A percentile compares a stretch with the other conserved stretches of the same genome.
These are phyloP conservation scores for Gremmenia infestans DNA, from an alignment of 2,329 filamentous ascomycete species.

Conservation along the genomic window DNA sequence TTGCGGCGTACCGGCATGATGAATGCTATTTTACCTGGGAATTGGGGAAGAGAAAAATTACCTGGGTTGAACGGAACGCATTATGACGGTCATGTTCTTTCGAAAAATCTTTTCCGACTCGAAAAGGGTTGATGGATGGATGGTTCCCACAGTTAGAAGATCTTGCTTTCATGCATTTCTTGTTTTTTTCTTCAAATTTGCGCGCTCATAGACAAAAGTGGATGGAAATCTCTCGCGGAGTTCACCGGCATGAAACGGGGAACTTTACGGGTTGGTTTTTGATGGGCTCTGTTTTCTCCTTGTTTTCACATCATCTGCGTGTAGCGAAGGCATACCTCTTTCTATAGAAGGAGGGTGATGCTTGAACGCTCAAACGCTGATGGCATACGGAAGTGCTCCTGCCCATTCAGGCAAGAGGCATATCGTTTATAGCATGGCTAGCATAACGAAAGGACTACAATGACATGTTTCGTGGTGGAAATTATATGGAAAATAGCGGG, in stretches of 20 bases:
- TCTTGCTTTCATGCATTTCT: constrained; percentile 21
- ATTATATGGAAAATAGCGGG: constrained; percentile 3
- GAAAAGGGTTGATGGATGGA: too few relatives aligned
- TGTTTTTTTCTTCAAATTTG: constrained; percentile 24
- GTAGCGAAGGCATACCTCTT: constrained; percentile 21
- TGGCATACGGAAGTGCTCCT: constrained; percentile 35
- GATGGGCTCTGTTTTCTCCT: constrained; percentile 17
- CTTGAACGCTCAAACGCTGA: constrained; percentile 25
- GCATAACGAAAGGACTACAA: constrained; percentile 9
- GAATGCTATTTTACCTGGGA: constrained; percentile 25
- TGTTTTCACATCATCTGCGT: constrained; percentile 25
- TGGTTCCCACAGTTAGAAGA: constrained; percentile 27
- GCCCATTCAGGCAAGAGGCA: constrained; percentile 30
- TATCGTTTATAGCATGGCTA: constrained; percentile 14
- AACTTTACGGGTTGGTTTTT: constrained; percentile 10
- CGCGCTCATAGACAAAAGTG: constrained; percentile 27
- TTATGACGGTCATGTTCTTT: constrained; percentile 32
- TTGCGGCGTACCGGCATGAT: constrained; percentile 31
- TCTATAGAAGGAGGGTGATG: constrained; percentile 16
- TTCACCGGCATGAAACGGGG: constrained; percentile 16
- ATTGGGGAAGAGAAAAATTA: constrained; percentile 15
- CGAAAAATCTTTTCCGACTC: constrained; percentile 19
- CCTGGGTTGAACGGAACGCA: constrained; percentile 28
- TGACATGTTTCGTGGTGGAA: constrained; percentile 14
- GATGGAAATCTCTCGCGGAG: constrained; percentile 20